A percentile compares a stretch with the other conserved stretches of the same genome.
phyloP scores from a whole-genome alignment of 2,329 filamentous ascomycete genomes.

The Trichoderma koningii region DNA sequence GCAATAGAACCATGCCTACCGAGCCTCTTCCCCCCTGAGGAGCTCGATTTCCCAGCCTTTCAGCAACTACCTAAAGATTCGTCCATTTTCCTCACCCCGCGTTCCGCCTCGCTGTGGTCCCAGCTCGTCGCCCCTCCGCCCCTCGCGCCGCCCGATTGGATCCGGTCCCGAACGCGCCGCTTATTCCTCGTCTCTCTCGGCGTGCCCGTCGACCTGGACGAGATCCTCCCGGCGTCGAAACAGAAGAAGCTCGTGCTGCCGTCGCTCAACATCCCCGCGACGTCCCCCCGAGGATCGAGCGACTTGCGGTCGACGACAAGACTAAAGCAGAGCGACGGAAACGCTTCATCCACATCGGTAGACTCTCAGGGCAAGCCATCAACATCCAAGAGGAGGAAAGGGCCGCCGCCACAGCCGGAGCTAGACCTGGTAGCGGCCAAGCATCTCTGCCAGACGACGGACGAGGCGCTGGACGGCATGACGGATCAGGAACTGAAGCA shows the following conservation, averaged over 20 bases:
- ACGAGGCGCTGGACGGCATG: conserved; percentile 77
- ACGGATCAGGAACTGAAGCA: conserved; percentile 72
- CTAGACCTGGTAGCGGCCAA: conserved; percentile 78
- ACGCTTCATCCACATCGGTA: conserved; percentile 60
- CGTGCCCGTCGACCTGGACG: conserved; percentile 93
- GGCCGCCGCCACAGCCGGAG: conserved; percentile 68
- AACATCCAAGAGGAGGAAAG: conserved; percentile 51
- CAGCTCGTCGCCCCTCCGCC: conserved; percentile 94
- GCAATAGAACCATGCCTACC: conserved; percentile 68
- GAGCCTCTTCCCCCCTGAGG: conserved; percentile 63
- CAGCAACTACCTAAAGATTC: conserved; percentile 56
- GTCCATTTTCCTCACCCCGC: conserved; percentile 77
- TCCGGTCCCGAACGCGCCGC: conserved; percentile 89
- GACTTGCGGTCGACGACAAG: conserved; percentile 55
- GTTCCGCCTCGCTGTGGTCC: conserved; percentile 90
- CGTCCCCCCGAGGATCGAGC: conserved; percentile 57
- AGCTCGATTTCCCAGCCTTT: conserved; percentile 53
- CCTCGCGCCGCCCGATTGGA: conserved; percentile 95
- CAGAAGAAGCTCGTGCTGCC: conserved; percentile 97
- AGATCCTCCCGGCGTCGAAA: conserved; percentile 94
- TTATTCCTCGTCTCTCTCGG: conserved; percentile 95
- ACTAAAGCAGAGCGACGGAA: conserved; percentile 51
- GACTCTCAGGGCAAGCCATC: conserved; percentile 60
- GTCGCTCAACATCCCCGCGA: conserved; percentile 72
- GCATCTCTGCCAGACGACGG: conserved; percentile 79